Evolutionary conservation across 1,139 yeast species (phyloP).

Genomic region (Geotrichum phurueaensis): DNA sequence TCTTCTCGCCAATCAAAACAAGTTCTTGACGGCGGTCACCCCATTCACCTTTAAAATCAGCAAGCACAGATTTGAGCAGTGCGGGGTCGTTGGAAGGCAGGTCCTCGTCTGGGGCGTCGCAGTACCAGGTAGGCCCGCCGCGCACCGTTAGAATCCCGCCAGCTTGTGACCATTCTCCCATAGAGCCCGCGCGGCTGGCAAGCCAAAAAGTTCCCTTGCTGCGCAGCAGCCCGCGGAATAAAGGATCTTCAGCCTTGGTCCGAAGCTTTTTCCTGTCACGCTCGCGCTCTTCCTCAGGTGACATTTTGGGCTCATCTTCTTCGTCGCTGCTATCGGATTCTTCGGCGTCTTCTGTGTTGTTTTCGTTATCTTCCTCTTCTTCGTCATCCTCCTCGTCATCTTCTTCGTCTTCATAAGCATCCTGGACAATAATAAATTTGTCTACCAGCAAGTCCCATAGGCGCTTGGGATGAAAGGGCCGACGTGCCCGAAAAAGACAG

Average conservation of each 20-base stretch:
- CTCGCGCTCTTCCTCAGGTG: slow-evolving; percentile 25
- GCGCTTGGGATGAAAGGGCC: slow-evolving; percentile 44
- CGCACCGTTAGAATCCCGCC: slow-evolving; percentile 42
- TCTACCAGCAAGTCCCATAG: slow-evolving; percentile 37
- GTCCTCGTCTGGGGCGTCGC: slow-evolving; percentile 36
- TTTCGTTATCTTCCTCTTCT: slow-evolving; percentile 21
- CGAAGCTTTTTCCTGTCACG: slow-evolving; percentile 21
- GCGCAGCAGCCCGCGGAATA: slow-evolving; percentile 39
- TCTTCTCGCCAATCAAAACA: slow-evolving; percentile 42
- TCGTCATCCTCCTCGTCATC: slow-evolving; percentile 19
- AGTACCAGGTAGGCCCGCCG: slow-evolving; percentile 46
- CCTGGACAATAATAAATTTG: slow-evolving; percentile 35
- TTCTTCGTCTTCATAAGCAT: slow-evolving; percentile 28
- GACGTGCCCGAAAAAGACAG: slow-evolving; percentile 40
- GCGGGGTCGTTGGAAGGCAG: slow-evolving; percentile 31
- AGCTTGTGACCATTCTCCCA: slow-evolving; percentile 47
- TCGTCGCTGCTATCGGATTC: neutral
- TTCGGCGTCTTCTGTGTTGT: neutral
- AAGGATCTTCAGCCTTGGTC: slow-evolving; percentile 37
- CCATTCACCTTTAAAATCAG: slow-evolving; percentile 4
- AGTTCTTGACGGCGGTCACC: slow-evolving; percentile 45
- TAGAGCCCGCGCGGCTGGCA: slow-evolving; percentile 40
- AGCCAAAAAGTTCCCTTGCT: slow-evolving; percentile 46
- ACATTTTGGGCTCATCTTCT: slow-evolving; percentile 16
- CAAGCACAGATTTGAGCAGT: neutral